Percentiles rank a stretch among this genome's conserved stretches.
phyloP scores from a whole-genome alignment of 75 land plant species.

The Sequoia sempervirens region DNA sequence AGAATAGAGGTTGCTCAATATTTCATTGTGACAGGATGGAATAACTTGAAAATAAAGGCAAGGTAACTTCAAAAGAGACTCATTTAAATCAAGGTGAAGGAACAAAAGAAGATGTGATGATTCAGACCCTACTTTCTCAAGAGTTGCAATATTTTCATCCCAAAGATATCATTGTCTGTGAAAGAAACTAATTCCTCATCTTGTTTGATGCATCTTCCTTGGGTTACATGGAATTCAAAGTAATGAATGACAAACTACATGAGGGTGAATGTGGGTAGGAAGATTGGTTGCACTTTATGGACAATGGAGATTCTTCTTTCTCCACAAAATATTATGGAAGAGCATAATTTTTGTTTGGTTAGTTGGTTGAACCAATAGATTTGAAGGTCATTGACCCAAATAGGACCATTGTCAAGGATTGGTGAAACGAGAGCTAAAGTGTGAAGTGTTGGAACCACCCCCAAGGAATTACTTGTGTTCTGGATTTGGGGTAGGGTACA shows the following conservation, averaged over 20 bases:
- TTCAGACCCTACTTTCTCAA: background rate
- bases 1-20: too few species aligned
- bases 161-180: background rate
- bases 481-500: too few species aligned
- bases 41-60: too few species aligned
- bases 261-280: slow-evolving; percentile 1
- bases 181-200: background rate
- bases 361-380: background rate
- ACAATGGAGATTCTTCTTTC: background rate
- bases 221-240: slow-evolving; percentile 10
- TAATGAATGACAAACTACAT: slow-evolving; percentile 4
- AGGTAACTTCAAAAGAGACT: background rate
- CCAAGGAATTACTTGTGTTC: too few species aligned
- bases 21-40: too few species aligned
- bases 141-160: slow-evolving; percentile 3
- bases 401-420: slow-evolving; percentile 5
- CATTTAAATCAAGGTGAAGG: background rate
- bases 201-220: slow-evolving; percentile 3
- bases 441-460: too few species aligned
- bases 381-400: slow-evolving; percentile 5
- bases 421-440: slow-evolving; percentile 8
- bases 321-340: background rate
- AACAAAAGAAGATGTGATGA: background rate
- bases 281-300: background rate
- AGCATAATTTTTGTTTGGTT: background rate